These are phyloP conservation scores for Aspergillus cristatus DNA, from an alignment of 495 filamentous ascomycete species.

Conservation along the genomic window DNA sequence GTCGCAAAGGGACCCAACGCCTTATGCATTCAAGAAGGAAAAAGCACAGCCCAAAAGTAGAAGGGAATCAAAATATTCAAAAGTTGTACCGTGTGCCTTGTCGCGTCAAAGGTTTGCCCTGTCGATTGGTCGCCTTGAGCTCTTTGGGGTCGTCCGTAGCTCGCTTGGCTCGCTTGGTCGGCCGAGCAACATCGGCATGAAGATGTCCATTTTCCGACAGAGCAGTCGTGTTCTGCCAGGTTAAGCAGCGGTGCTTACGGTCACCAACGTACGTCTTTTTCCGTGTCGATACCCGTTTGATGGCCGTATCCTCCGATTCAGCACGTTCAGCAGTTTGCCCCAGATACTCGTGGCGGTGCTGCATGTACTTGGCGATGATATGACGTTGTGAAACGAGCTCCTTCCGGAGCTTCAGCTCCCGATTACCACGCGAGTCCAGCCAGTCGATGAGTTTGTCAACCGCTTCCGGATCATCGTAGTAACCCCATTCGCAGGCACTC, in stretches of 20 bases:
- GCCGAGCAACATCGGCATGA: conserved; percentile 67
- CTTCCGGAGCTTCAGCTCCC: conserved; percentile 77
- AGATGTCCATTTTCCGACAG: conserved; percentile 69
- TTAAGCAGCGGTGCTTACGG: conserved; percentile 59
- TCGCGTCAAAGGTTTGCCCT: conserved; percentile 39
- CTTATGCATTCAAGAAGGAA: neutral
- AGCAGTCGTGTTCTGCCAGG: conserved; percentile 75
- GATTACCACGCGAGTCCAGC: conserved; percentile 75
- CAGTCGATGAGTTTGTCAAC: conserved; percentile 74
- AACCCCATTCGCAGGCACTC: conserved; percentile 80
- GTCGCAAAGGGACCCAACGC: neutral
- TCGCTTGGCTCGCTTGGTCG: conserved; percentile 52
- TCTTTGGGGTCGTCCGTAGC: conserved; percentile 32
- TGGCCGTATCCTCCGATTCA: conserved; percentile 46
- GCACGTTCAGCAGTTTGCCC: conserved; percentile 41
- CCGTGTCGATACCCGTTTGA: conserved; percentile 68
- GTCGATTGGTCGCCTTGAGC: conserved; percentile 35
- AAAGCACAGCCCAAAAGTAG: conserved; percentile 1
- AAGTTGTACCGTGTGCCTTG: conserved; percentile 41
- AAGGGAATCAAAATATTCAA: conserved; percentile 6
- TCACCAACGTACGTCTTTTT: conserved; percentile 59
- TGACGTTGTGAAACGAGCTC: conserved; percentile 71
- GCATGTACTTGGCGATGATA: conserved; percentile 72
- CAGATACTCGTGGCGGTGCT: conserved; percentile 63
- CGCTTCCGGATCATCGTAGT: conserved; percentile 67